Base-by-base conservation (phyloP, 2,329 filamentous ascomycete species). In the Paracorniculantispora psalliotae region DNA sequence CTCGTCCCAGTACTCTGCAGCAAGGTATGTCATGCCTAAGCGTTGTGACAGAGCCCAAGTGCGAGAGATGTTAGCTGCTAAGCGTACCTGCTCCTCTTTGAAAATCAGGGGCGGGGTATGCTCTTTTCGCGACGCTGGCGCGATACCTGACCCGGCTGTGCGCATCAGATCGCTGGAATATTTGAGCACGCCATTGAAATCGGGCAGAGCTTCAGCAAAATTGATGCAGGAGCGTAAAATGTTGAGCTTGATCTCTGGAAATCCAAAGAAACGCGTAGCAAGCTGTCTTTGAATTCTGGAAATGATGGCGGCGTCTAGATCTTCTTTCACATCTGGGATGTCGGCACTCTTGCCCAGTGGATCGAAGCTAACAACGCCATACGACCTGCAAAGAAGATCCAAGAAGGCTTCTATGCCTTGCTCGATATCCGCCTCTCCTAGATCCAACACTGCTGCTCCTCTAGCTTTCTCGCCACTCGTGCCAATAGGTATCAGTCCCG, bases 1-100 rank as follows among this genome's bases (percentile, higher is more conserved):
- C 67, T 96, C 91, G 71, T 99, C 94, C 94, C 94, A 99, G 69
- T 97, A 99, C 65, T 94, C 89, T 6, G 91, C 92, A 55, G 86
- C 81, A 44, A 93, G 73, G 59, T 88, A 75, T 5, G 81, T 77
- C 28, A 92, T 75, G 0, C 92, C 92, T 26, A 97, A 74, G 61
- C 89, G 87, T 61, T 83, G 84, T 1, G 90, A 88, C n/a, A 94
- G 84, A 33, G 81, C 84, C 30, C 92, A 85, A 0, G 92, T 96
- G 62, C 93, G 89, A 37, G 87, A 85, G 61, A 99, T 92, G 65
- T 93, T 96, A 47, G 89, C 90, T 49, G 87, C 81, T n/a, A 97
- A 78, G 26, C 89, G 85, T 23, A 89, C 78, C 73, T 99, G 94
- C 68, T 97, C 94, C 59, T 97, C 92, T 56, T 83, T 82, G 13